Base-by-base conservation (phyloP, 805 yeast genomes). In the Sugiyamaella valdiviana region DNA sequence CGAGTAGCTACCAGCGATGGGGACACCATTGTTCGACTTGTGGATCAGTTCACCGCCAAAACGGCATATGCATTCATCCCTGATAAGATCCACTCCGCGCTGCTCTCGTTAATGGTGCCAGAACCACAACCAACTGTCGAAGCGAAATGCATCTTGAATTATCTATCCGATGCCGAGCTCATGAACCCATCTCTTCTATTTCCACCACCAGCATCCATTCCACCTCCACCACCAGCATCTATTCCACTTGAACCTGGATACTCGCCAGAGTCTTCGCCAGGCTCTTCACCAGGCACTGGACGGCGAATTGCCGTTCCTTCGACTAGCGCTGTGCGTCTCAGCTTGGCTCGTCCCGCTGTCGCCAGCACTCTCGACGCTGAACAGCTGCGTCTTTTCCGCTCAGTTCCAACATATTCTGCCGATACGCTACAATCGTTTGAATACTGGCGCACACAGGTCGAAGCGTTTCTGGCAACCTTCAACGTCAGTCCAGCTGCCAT, bases 391-490 rank as follows among this genome's bases (percentile, higher is more conserved):
- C 17, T 47, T 43, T 16, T 47, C 12, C 22, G 39, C 4, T 19
- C 20, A 12, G 46, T 47, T 1, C 46, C 50, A 12, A 22, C 23
- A 19, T 47, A 47, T 15, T 17, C 17, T 16, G 44, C 36, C 19
- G 24, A 29, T 10, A 19, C 26, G n/a, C n/a, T 24, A 7, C 21
- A 35, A n/a, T 49, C 51, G 14, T 40, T 44, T 22, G 37, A 36
- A n/a, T 36, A 17, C n/a, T 49, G 51, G 51, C 44, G 35, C 23
- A 20, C 32, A 10, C 42, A 44, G 16, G 43, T 49, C n/a, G 36
- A 26, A 16, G 41, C 36, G 17, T 44, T 49, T 21, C n/a, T 40
- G 16, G 12, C 5, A 2, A 49, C 48, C 15, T 32, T 44, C 39
- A 38, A 40, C 39, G 38, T 49, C 24, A n/a, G 15, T 6, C 5